These are phyloP conservation scores for Suhomyces chickasaworum DNA, from an alignment of 1,139 yeast species.

Conservation along the genomic window DNA sequence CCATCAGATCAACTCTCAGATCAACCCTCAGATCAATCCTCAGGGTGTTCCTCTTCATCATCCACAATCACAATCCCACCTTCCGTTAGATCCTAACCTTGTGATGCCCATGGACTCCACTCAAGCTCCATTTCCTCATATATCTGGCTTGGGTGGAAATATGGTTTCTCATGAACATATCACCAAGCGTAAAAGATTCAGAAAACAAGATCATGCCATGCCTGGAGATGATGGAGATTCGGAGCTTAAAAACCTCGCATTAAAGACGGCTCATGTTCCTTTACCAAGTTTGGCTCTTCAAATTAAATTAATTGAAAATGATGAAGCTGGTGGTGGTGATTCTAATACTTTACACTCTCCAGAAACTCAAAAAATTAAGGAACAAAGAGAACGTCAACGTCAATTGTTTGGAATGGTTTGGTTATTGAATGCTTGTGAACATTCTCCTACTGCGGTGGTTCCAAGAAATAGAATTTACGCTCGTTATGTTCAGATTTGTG, in stretches of 20 bases:
- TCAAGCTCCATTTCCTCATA: background rate
- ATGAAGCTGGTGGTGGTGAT: conserved; percentile 17
- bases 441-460: conserved; percentile 68
- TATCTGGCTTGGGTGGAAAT: background rate
- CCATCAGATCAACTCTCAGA: conserved; percentile 14
- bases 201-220: conserved; percentile 38
- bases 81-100: conserved; percentile 6
- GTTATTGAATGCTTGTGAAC: conserved; percentile 70
- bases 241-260: conserved; percentile 54
- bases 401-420: conserved; percentile 84
- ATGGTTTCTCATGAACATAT: conserved; percentile 1
- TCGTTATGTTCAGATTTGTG: conserved; percentile 73
- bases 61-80: conserved; percentile 15
- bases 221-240: conserved; percentile 48
- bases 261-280: conserved; percentile 43
- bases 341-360: conserved; percentile 2
- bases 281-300: conserved; percentile 53
- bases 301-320: conserved; percentile 50
- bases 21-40: conserved; percentile 8
- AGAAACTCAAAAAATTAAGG: conserved; percentile 15
- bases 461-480: conserved; percentile 85
- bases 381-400: conserved; percentile 59
- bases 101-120: background rate
- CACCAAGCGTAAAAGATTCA: conserved; percentile 27
- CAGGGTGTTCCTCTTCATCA: background rate